A percentile compares a stretch with the other conserved stretches of the same genome.
Conservation (phyloP, 306 rosid species). For the Cicer arietinum region DNA sequence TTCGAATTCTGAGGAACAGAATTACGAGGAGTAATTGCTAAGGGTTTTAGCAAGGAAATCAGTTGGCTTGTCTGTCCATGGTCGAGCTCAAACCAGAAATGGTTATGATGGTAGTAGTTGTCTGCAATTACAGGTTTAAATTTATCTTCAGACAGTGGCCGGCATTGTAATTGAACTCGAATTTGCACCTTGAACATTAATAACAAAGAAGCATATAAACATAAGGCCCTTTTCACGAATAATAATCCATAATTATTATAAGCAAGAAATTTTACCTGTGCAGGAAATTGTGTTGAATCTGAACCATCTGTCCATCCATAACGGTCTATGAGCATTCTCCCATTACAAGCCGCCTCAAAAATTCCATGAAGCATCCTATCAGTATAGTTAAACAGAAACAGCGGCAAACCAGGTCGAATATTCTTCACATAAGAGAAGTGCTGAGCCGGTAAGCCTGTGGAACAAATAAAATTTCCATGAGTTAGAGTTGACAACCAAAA, state of each 20-base stretch:
- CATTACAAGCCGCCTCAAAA: slow-evolving; percentile 81
- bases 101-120: slow-evolving; percentile 61
- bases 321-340: slow-evolving; percentile 70
- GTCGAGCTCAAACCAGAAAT: slow-evolving; percentile 95
- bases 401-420: slow-evolving; percentile 82
- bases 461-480: slow-evolving; percentile 44
- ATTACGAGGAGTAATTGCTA: slow-evolving; percentile 47
- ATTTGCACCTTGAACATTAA: slow-evolving; percentile 67
- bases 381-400: slow-evolving; percentile 85
- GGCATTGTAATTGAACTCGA: slow-evolving; percentile 62
- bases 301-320: slow-evolving; percentile 91
- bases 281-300: slow-evolving; percentile 77
- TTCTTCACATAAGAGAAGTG: slow-evolving; percentile 87
- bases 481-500: slow-evolving; percentile 21
- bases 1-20: slow-evolving; percentile 43
- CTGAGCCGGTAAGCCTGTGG: slow-evolving; percentile 76
- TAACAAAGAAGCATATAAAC: slow-evolving; percentile 24
- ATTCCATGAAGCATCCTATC: slow-evolving; percentile 79
- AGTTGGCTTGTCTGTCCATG: slow-evolving; percentile 66
- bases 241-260: slow-evolving; percentile 2
- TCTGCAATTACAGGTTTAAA: slow-evolving; percentile 64
- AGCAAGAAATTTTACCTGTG: slow-evolving; percentile 67
- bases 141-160: slow-evolving; percentile 72
- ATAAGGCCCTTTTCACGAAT: slow-evolving; percentile 10
- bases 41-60: slow-evolving; percentile 55